Evolutionary conservation across 768 basidiomycete genomes (phyloP).

Genomic region (Lepiota venenata): DNA sequence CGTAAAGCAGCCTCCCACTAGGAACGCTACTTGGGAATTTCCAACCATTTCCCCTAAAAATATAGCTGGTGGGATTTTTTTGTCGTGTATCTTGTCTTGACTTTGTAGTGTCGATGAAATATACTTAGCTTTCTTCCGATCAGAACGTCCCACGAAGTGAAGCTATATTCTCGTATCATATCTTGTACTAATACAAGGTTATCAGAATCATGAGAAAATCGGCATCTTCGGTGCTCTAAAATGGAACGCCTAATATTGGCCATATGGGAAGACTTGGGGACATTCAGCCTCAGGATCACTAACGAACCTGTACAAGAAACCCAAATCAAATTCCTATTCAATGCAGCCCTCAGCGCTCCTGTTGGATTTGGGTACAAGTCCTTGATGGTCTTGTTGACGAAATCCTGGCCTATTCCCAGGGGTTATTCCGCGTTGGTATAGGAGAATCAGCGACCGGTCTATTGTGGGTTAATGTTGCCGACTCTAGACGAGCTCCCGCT

Average conservation of each 20-base stretch:
- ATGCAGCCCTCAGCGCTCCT: conserved; percentile 5
- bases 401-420: too few relatives aligned
- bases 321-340: conserved; percentile 13
- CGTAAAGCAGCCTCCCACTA: not conserved
- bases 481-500: not conserved
- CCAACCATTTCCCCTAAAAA: not conserved
- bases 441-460: conserved; percentile 51
- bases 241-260: not conserved
- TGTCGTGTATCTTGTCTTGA: too few relatives aligned
- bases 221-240: too few relatives aligned
- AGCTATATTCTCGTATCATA: too few relatives aligned
- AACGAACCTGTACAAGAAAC: conserved; percentile 5
- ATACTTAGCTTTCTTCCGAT: not conserved
- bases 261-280: conserved; percentile 8
- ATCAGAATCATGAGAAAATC: too few relatives aligned
- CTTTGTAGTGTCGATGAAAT: not conserved
- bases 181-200: too few relatives aligned
- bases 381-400: conserved; percentile 15
- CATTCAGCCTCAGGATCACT: not conserved
- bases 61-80: not conserved
- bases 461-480: conserved; percentile 33
- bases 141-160: too few relatives aligned
- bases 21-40: not conserved
- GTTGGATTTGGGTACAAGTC: conserved; percentile 16
- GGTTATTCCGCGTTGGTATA: conserved; percentile 50